phyloP scores from a whole-genome alignment of 164 flowering plant genomes.

The Macadamia tetraphylla region DNA sequence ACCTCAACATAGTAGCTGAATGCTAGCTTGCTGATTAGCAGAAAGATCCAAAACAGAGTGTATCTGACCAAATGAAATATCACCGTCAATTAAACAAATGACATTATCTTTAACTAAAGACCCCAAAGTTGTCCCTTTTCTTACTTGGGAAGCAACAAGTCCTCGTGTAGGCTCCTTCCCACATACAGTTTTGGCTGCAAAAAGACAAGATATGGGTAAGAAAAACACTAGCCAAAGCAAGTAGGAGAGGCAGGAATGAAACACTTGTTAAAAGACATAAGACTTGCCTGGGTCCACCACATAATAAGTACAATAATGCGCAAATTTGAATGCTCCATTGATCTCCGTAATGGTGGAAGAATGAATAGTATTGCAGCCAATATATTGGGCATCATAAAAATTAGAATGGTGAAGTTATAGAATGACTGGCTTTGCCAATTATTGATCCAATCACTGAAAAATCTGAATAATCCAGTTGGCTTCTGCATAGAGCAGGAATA shows the following conservation, averaged over 20 bases:
- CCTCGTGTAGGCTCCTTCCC: slow-evolving; percentile 99
- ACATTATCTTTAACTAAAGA: neutral
- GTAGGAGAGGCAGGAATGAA: neutral
- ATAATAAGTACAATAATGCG: slow-evolving; percentile 50
- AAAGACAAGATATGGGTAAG: slow-evolving; percentile 6
- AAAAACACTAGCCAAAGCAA: neutral
- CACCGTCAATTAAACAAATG: slow-evolving; percentile 4
- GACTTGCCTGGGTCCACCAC: slow-evolving; percentile 99
- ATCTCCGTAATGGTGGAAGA: slow-evolving; percentile 67
- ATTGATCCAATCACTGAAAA: slow-evolving; percentile 58
- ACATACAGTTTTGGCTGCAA: slow-evolving; percentile 87
- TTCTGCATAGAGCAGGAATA: slow-evolving; percentile 67
- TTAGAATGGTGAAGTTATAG: slow-evolving; percentile 57
- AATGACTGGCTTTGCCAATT: slow-evolving; percentile 62
- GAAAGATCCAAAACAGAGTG: slow-evolving; percentile 82
- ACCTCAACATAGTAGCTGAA: slow-evolving; percentile 99
- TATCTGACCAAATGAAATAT: slow-evolving; percentile 44
- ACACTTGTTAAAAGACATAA: neutral
- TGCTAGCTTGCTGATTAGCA: slow-evolving; percentile 84
- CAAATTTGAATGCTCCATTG: slow-evolving; percentile 83
- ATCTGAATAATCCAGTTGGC: slow-evolving; percentile 72
- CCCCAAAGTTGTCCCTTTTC: slow-evolving; percentile 10
- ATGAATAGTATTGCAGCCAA: slow-evolving; percentile 68
- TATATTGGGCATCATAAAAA: slow-evolving; percentile 77
- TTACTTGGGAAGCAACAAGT: slow-evolving; percentile 81